These are phyloP conservation scores for Fraxinus velutina DNA, from an alignment of 305 asterid genomes.

Conservation along the genomic window DNA sequence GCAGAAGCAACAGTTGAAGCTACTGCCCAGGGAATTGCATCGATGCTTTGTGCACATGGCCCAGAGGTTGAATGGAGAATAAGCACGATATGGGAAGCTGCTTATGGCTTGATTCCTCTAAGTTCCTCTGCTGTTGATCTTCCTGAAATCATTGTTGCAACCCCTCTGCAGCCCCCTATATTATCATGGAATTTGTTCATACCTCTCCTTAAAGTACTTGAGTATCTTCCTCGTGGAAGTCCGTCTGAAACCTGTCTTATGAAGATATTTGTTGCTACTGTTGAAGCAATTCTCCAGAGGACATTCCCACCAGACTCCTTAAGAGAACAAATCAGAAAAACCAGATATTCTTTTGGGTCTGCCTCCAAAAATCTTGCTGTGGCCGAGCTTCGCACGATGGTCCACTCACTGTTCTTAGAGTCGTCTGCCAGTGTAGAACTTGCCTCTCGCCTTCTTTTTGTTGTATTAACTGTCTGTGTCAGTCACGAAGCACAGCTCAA, in stretches of 20 bases:
- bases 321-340: slow-evolving; percentile 72
- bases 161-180: slow-evolving; percentile 91
- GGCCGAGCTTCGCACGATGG: slow-evolving; percentile 95
- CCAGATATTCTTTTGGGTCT: slow-evolving; percentile 65
- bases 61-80: slow-evolving; percentile 99
- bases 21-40: slow-evolving; percentile 98
- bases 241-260: slow-evolving; percentile 93
- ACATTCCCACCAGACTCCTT: slow-evolving; percentile 87
- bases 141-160: slow-evolving; percentile 93
- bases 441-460: slow-evolving; percentile 93
- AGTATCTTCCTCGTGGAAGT: slow-evolving; percentile 97
- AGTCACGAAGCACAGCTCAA: slow-evolving; percentile 88
- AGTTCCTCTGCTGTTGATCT: slow-evolving; percentile 94
- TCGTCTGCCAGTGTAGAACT: slow-evolving; percentile 85
- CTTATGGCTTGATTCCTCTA: slow-evolving; percentile 94
- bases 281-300: slow-evolving; percentile 92
- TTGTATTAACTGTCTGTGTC: slow-evolving; percentile 86
- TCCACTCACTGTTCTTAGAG: slow-evolving; percentile 84
- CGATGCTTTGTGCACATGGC: slow-evolving; percentile 99
- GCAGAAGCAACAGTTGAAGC: slow-evolving; percentile 95
- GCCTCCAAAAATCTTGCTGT: slow-evolving; percentile 94
- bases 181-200: slow-evolving; percentile 91
- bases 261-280: slow-evolving; percentile 99
- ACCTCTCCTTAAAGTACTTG: slow-evolving; percentile 94
- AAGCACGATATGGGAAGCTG: slow-evolving; percentile 99